Evolutionary conservation across 2,329 filamentous ascomycete genomes (phyloP).

Genomic region (Trichoderma endophyticum): DNA sequence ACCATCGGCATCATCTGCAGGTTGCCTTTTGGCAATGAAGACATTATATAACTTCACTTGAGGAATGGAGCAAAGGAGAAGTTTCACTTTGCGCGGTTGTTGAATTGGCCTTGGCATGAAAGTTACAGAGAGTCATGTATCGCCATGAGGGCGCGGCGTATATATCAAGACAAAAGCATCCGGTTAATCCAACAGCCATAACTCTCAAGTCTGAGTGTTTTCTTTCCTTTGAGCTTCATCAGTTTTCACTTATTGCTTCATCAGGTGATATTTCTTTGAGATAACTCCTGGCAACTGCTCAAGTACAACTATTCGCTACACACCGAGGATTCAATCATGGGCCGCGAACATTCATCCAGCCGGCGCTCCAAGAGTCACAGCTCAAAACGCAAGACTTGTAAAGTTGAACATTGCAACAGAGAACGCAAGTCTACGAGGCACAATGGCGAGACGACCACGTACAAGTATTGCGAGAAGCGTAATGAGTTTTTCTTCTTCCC

Average conservation of each 20-base stretch:
- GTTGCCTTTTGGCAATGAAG: not conserved
- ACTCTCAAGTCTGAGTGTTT: not conserved
- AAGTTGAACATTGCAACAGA: not conserved
- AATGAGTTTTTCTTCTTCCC: not conserved
- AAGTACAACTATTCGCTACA: not conserved
- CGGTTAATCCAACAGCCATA: not conserved
- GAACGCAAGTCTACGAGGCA: not conserved
- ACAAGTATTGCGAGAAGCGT: not conserved
- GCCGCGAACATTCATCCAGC: not conserved
- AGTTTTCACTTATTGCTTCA: not conserved
- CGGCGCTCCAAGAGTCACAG: not conserved
- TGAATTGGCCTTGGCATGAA: not conserved
- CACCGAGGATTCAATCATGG: not conserved
- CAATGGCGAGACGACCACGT: not conserved
- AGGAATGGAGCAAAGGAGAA: not conserved
- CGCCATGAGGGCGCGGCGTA: not conserved
- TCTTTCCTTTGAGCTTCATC: not conserved
- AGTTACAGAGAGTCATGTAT: not conserved
- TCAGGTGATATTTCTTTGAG: not conserved
- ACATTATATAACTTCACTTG: not conserved
- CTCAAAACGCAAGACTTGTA: not conserved
- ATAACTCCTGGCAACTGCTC: not conserved
- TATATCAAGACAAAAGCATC: not conserved
- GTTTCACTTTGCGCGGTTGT: not conserved
- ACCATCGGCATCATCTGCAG: not conserved